Evolutionary conservation across 148 eudicot species (phyloP).

Genomic region (Oxyria digyna): DNA sequence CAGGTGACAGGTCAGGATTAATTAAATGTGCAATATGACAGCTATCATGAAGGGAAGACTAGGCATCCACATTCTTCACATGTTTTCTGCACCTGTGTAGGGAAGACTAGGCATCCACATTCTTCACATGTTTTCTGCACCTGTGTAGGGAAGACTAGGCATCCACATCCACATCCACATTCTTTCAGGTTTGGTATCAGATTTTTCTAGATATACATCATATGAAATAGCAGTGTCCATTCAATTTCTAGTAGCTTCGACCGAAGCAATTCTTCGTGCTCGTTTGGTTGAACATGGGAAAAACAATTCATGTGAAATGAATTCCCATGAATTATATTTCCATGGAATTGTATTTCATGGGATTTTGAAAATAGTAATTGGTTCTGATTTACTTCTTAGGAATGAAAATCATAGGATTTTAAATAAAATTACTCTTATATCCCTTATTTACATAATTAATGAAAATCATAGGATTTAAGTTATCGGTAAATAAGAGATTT

Average conservation of each 20-base stretch:
- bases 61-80: neutral
- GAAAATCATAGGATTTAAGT: too few species aligned
- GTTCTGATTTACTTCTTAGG: too few species aligned
- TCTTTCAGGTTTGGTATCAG: neutral
- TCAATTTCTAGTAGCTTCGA: neutral
- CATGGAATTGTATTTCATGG: too few species aligned
- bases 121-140: neutral
- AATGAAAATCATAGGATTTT: too few species aligned
- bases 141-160: neutral
- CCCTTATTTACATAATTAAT: too few species aligned
- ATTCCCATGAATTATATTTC: too few species aligned
- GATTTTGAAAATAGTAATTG: too few species aligned
- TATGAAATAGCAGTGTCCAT: neutral
- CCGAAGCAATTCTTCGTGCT: too few species aligned
- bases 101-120: neutral
- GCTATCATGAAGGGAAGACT: neutral
- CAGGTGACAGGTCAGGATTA: neutral
- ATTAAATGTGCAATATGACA: neutral
- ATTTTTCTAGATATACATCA: neutral
- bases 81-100: neutral
- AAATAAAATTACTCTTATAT: too few species aligned
- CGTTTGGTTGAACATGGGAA: too few species aligned
- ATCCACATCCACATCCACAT: neutral
- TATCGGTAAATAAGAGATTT: too few species aligned
- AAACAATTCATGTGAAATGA: too few species aligned